Base-by-base conservation (phyloP, 306 rosid species). In the Urtica urens region DNA sequence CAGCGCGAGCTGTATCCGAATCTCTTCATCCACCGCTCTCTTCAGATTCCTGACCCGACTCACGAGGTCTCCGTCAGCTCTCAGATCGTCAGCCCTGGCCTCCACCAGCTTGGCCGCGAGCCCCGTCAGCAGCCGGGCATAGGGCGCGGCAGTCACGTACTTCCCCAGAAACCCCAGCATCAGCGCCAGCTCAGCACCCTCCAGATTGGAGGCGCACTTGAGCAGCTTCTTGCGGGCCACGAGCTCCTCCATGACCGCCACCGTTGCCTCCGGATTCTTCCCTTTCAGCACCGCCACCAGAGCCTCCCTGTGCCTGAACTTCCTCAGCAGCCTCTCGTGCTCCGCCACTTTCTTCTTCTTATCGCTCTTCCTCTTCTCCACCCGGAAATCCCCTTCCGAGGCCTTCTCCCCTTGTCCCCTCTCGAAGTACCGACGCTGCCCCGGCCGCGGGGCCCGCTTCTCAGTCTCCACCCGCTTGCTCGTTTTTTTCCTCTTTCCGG, bases 351-450 rank as follows among this genome's bases (percentile, higher is more conserved):
- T 81, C 0, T 63, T 76, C 64, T 31, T 75, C 78, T 64, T 54
- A n/a, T n/a, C n/a, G n/a, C n/a, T n/a, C n/a, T 33, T 71, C 10
- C 83, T 74, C 24, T 60, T 77, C 64, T 71, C 78, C 56, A 38
- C 94, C 12, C 46, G n/a, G n/a, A n/a, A n/a, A n/a, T n/a, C 85
- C 9, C 71, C 77, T 51, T 71, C 85, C 57, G 58, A 81, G 34
- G 29, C 87, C 38, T 85, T 79, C 70, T 92, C 87, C 7, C 87
- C 94, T 51, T 90, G 99, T 38, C 94, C 95, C 69, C 99, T 82
- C 0, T 62, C 79, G 18, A 85, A 90, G 65, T 90, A 90, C 73
- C 95, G 59, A 33, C 4, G 6, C 72, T 0, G 4, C 69, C 11
- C 74, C 94, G 23, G 52, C 72, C 60, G 1, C 82, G 9, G 81